phyloP scores from a whole-genome alignment of 192 early-diverging fungal species.

The Coemansia sp. region DNA sequence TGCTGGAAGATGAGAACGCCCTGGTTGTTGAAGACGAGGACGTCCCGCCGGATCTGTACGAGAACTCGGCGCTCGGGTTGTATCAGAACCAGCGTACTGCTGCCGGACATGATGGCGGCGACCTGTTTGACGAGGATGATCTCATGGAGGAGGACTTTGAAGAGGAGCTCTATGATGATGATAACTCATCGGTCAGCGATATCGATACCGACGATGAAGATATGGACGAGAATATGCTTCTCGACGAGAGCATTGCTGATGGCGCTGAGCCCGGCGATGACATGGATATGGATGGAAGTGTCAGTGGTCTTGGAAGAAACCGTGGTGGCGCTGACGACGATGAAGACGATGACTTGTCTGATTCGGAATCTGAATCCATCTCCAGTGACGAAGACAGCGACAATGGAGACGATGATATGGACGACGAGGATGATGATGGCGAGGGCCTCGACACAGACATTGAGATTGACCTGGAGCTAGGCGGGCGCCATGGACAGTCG shows the following conservation, averaged over 20 bases:
- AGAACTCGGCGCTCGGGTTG: conserved; percentile 57
- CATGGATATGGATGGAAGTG: conserved; percentile 52
- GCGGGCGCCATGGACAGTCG: neutral
- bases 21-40: conserved; percentile 40
- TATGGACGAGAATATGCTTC: conserved; percentile 59
- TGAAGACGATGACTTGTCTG: conserved; percentile 60
- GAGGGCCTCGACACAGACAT: conserved; percentile 1
- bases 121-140: conserved; percentile 32
- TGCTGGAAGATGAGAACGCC: conserved; percentile 45
- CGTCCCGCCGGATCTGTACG: conserved; percentile 58
- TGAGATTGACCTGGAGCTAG: neutral
- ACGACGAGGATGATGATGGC: conserved; percentile 47
- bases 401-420: conserved; percentile 50
- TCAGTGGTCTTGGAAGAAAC: conserved; percentile 46
- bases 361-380: conserved; percentile 61
- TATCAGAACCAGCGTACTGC: conserved; percentile 57
- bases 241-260: conserved; percentile 59
- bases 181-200: conserved; percentile 64
- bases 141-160: conserved; percentile 55
- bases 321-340: conserved; percentile 46
- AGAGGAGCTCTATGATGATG: conserved; percentile 61
- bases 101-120: conserved; percentile 21
- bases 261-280: conserved; percentile 73
- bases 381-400: conserved; percentile 43
- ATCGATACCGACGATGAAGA: conserved; percentile 74